phyloP scores from a whole-genome alignment of 768 basidiomycete genomes.

The Xerocomus spinulosus region DNA sequence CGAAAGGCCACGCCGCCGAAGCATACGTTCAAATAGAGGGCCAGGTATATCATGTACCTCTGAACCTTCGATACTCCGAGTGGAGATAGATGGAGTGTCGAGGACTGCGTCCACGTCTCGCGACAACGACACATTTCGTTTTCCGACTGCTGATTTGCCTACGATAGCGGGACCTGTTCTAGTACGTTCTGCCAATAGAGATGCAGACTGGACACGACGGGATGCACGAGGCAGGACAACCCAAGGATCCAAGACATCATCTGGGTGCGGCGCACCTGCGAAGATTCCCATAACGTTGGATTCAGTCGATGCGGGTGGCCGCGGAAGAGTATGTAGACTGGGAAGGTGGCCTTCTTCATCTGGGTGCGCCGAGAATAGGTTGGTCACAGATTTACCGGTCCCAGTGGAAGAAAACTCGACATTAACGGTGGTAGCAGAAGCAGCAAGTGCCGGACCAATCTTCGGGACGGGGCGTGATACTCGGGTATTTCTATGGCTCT shows the following conservation, averaged over 20 bases:
- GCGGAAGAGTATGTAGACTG: conserved; percentile 11
- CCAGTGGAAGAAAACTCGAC: conserved; percentile 88
- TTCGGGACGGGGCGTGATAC: conserved; percentile 67
- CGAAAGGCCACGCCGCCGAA: conserved; percentile 77
- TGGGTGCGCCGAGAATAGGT: conserved; percentile 33
- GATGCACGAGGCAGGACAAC: conserved; percentile 52
- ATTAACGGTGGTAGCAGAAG: conserved; percentile 89
- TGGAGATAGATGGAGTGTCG: conserved; percentile 40
- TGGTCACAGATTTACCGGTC: conserved; percentile 51
- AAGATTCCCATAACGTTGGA: conserved; percentile 76
- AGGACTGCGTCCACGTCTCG: conserved; percentile 76
- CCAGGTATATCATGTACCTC: conserved; percentile 43
- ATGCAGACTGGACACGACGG: conserved; percentile 28
- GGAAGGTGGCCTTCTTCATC: conserved; percentile 9
- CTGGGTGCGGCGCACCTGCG: conserved; percentile 69
- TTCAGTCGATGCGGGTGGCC: conserved; percentile 8
- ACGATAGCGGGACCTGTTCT: conserved; percentile 10
- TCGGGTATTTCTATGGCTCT: conserved; percentile 20
- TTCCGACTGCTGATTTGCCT: conserved; percentile 15
- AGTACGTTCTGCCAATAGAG: conserved; percentile 19
- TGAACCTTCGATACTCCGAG: conserved; percentile 27
- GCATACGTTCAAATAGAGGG: conserved; percentile 59
- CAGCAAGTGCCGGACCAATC: conserved; percentile 76
- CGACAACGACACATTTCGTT: conserved; percentile 38
- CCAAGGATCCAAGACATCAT: conserved; percentile 60